Evolutionary conservation across 352 stramenopile species (phyloP), one percentile per base, ranked within the genome.

Genomic region (Elongisporangium senticosum): DNA sequence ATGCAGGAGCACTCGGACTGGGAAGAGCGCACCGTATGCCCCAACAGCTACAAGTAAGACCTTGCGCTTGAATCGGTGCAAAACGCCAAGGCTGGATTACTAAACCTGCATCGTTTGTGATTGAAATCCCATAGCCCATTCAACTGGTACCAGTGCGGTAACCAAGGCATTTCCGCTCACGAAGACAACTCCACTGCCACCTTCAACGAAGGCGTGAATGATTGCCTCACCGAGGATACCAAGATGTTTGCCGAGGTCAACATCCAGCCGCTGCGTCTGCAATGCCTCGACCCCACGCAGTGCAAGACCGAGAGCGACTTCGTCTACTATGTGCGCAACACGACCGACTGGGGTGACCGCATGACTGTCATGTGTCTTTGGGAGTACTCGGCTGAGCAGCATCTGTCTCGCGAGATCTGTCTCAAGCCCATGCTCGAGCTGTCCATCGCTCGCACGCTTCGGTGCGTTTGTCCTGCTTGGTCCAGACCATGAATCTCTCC

Each of bases 301-400:
- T 93, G 83, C 59, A 66, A 65, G 53, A 82, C 65, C 3, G 75
- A 85, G 15, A 68, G 71, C 10, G 77, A 90, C 59, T 77, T 78
- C 50, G 75, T 72, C 2, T 93, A 93, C 70, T 93, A 90, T 61
- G 80, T 90, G 51, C 79, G 76, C 51, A 90, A 93, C 67, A 86
- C 70, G 20, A 93, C 80, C 11, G 79, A 90, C 64, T 90, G 80
- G 80, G 79, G 80, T n/a, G 83, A 89, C 56, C 80, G 74, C 50
- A 90, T 93, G 80, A 90, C 75, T 1, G 74, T 90, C 57, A 89
- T 90, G 80, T 93, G 83, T 60, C 58, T 93, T 56, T 90, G 79
- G 79, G 83, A 93, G 53, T 89, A 90, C 68, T 89, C 78, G 24
- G 60, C 56, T 0, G 63, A 63, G 63, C 59, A 76, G 52, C 70